Conservation (phyloP, 768 basidiomycete species). For the Rhodotorula sphaerocarpa region DNA sequence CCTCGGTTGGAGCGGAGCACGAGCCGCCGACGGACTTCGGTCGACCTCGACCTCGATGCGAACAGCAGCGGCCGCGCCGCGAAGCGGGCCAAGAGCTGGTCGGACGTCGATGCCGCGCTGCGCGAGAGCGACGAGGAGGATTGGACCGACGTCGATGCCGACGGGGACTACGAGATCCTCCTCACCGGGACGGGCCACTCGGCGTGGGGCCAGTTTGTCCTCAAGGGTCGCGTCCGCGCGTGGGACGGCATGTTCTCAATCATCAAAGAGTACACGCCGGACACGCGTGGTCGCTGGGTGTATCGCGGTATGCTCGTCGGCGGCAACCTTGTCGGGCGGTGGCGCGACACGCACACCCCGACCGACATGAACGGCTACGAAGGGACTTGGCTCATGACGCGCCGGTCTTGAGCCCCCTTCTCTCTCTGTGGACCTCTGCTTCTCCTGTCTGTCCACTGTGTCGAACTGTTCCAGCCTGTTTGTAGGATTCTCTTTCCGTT, state of each 20-base stretch:
- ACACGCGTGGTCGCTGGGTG: conserved; percentile 63
- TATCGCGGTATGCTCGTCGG: conserved; percentile 70
- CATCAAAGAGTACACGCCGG: conserved; percentile 62
- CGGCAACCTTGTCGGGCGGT: conserved; percentile 70
- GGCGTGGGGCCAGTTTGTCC: conserved; percentile 77
- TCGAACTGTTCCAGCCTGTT: too few relatives aligned
- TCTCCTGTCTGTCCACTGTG: not conserved
- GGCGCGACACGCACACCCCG: conserved; percentile 55
- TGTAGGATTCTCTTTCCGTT: too few relatives aligned
- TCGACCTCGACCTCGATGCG: not conserved
- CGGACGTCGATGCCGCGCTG: not conserved
- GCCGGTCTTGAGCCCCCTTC: not conserved
- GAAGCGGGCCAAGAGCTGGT: conserved; percentile 18
- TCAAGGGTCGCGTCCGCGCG: conserved; percentile 69
- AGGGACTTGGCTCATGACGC: conserved; percentile 27
- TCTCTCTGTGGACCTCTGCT: not conserved
- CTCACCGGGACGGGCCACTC: conserved; percentile 57
- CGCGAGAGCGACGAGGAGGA: conserved; percentile 5
- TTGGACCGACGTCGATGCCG: conserved; percentile 14
- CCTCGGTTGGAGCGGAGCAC: not conserved
- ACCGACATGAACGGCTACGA: conserved; percentile 32
- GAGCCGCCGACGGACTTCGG: not conserved
- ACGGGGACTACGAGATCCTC: conserved; percentile 37
- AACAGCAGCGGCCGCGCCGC: not conserved
- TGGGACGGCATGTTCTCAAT: conserved; percentile 72